Evolutionary conservation across 768 basidiomycete species (phyloP), one percentile per base, ranked within the genome.

Genomic region (Tulasnella sp.): DNA sequence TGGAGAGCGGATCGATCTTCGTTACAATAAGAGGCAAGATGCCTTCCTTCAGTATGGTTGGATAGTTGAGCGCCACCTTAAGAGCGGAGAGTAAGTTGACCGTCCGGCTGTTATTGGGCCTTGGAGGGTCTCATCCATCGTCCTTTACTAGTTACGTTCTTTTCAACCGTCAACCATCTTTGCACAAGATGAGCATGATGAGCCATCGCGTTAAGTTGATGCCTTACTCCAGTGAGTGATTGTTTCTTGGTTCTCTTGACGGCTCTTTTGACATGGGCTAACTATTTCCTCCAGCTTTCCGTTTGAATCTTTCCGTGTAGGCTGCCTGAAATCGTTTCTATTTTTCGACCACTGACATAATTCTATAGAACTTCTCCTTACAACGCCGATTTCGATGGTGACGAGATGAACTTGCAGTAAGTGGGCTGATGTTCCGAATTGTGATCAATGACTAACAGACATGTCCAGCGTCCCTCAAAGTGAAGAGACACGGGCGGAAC

Each of bases 171-270:
- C 97, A 99, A 82, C 97, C 97, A 14, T 93, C 91, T 88, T 84
- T 99, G 83, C 97, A 99, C 84, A 99, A 99, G 84, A 99, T 99
- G 97, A 97, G 95, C 87, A 99, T 99, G 97, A 99, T 99, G 97
- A 93, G 93, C 83, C 97, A 99, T 85, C 90, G 96, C 42, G 93
- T 99, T 38, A 94, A 93, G 81, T 85, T 99, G 77, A 97, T 99
- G 96, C 93, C 94, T 15, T 98, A 99, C 84, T 99, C 96, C 29
- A 99, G 94, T 96, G 81, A 83, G 94, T 88, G 37, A 34, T 67
- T 74, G n/a, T 49, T 38, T 49, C 38, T 49, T 19, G 31, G 25
- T 25, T 12, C 25, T 15, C 31, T 76, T 9, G 34, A 7, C 25
- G 1, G 72, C 45, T 39, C 74, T 80, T 25, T 77, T 80, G 25